Base-by-base conservation (phyloP, 169 alveolate genomes). In the Plasmodium gonderi region DNA sequence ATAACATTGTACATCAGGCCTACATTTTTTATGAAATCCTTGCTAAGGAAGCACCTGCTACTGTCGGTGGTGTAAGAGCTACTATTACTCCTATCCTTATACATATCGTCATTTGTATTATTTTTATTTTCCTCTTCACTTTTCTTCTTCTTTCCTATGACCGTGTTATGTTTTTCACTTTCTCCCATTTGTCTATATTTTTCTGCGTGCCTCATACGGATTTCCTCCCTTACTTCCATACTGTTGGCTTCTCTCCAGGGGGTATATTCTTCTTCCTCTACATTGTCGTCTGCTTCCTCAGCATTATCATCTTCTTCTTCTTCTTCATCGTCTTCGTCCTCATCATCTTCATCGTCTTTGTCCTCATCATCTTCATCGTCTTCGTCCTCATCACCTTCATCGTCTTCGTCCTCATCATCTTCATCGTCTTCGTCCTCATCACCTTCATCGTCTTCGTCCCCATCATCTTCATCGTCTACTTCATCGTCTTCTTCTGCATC, bases 1-100 rank as follows among this genome's bases (percentile, higher is more conserved):
- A 75, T 85, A 33, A 85, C 67, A n/a, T 85, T 85, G 78, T 85
- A 74, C 23, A 68, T 26, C 33, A 74, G 60, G 14, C 92, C 92
- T n/a, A 85, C 67, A 23, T 49, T 85, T 74, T 85, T 85, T 14
- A 85, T 85, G 67, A 74, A 85, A 6, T 54, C 85, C 31, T 74
- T 74, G 67, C 85, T 85, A 29, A 85, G 38, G 45, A 85, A 76
- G 67, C 49, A 44, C 9, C 14, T 40, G 51, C 36, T 67, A 3
- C 9, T 9, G 23, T 47, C 74, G 12, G 44, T 82, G 38, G 44
- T 14, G 31, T 20, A 5, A n/a, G n/a, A n/a, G n/a, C n/a, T n/a
- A n/a, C n/a, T n/a, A n/a, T n/a, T n/a, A n/a, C n/a, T n/a, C n/a
- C n/a, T n/a, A n/a, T n/a, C n/a, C n/a, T n/a, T n/a, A n/a, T n/a